phyloP scores from a whole-genome alignment of 345 rosid species.

The Lumnitzera racemosa region DNA sequence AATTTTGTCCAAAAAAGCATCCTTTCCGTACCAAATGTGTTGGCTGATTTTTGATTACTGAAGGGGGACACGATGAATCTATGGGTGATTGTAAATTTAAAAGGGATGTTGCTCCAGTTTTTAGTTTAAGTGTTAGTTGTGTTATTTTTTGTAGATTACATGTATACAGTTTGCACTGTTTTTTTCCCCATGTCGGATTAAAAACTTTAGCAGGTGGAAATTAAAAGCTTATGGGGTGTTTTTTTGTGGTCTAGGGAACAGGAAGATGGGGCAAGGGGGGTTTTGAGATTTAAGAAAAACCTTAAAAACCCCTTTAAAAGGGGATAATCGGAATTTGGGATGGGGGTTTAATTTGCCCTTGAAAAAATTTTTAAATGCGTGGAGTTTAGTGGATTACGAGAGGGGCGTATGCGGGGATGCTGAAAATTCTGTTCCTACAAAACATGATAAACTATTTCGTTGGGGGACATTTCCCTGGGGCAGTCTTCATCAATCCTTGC shows the following conservation, averaged over 20 bases:
- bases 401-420: constrained; percentile 92
- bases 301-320: constrained; percentile 82
- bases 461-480: constrained; percentile 96
- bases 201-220: no score
- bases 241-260: constrained; percentile 40
- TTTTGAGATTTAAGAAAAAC: constrained; percentile 81
- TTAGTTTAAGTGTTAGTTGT: no score
- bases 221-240: no score
- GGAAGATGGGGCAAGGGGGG: constrained; percentile 80
- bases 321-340: constrained; percentile 44
- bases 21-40: no score
- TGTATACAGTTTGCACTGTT: no score
- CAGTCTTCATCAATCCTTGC: constrained; percentile 93
- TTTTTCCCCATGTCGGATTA: no score
- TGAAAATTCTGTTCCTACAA: constrained; percentile 80
- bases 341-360: constrained; percentile 74
- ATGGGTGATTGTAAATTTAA: no score
- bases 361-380: constrained; percentile 89
- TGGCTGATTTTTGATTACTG: no score
- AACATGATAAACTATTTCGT: constrained; percentile 79
- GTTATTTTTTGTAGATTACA: no score
- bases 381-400: constrained; percentile 76
- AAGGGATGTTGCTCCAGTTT: no score
- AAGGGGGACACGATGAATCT: no score
- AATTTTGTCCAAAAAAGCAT: no score